phyloP scores from a whole-genome alignment of 106 monocot species.

The Agapanthus africanus region DNA sequence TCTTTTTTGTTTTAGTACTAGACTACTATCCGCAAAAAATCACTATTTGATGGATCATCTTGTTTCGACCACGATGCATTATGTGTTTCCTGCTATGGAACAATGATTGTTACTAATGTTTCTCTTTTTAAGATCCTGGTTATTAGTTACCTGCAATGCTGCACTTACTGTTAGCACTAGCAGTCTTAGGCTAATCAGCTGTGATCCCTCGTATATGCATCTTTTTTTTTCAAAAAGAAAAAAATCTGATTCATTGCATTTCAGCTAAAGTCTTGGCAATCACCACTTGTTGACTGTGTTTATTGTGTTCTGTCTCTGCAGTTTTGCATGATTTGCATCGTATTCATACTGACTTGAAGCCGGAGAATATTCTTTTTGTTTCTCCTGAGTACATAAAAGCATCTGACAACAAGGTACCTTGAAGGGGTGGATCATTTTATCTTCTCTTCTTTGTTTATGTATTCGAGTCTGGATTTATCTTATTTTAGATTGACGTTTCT shows the following conservation, averaged over 20 bases:
- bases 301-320: slow-evolving; percentile 12
- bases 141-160: neutral
- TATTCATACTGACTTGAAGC: slow-evolving; percentile 53
- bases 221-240: too few relatives aligned
- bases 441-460: too few relatives aligned
- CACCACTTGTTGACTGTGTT: slow-evolving; percentile 2
- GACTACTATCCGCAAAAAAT: too few relatives aligned
- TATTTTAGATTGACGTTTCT: too few relatives aligned
- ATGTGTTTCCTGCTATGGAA: too few relatives aligned
- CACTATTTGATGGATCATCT: too few relatives aligned
- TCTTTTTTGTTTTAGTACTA: too few relatives aligned
- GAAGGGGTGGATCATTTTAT: too few relatives aligned
- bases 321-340: slow-evolving; percentile 49
- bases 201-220: neutral
- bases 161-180: neutral
- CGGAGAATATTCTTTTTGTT: slow-evolving; percentile 59
- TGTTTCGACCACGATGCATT: too few relatives aligned
- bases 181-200: neutral
- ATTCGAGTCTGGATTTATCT: too few relatives aligned
- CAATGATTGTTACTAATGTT: neutral
- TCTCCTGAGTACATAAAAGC: slow-evolving; percentile 62
- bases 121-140: neutral
- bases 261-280: neutral
- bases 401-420: slow-evolving; percentile 42
- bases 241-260: too few relatives aligned